Conservation (phyloP, 2,329 filamentous ascomycete genomes). For the Cladosporium sp. region DNA sequence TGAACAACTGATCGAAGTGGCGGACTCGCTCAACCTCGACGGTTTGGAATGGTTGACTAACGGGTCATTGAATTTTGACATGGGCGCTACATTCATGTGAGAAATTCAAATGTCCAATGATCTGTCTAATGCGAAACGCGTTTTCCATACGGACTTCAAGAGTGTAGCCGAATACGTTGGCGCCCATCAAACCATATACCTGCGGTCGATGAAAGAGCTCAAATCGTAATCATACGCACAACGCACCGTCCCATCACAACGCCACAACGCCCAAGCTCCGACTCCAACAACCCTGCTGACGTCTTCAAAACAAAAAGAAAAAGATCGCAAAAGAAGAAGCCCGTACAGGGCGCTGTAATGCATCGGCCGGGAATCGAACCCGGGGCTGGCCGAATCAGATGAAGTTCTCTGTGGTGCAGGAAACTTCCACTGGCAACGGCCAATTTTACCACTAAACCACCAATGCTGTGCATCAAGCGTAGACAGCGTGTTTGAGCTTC, state of each 20-base stretch:
- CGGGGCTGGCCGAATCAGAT: slow-evolving; percentile 7
- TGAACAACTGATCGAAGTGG: not conserved
- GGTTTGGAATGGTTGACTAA: not conserved
- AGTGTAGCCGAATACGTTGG: too few relatives aligned
- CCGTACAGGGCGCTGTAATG: not conserved
- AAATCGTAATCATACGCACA: too few relatives aligned
- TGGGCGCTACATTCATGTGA: not conserved
- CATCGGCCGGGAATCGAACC: slow-evolving; percentile 12
- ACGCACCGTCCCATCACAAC: too few relatives aligned
- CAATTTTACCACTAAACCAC: not conserved
- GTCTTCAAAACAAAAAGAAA: too few relatives aligned
- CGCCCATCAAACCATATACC: too few relatives aligned
- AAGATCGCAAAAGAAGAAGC: not conserved
- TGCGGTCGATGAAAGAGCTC: too few relatives aligned
- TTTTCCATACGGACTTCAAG: too few relatives aligned
- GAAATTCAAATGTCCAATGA: too few relatives aligned
- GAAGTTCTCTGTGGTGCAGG: not conserved
- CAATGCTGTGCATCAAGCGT: not conserved
- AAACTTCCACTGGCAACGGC: not conserved
- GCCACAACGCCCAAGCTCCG: too few relatives aligned
- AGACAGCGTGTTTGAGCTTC: not conserved
- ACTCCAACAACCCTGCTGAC: too few relatives aligned
- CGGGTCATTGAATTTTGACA: not conserved
- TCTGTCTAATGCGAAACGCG: too few relatives aligned
- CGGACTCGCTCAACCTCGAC: not conserved